Evolutionary conservation across 306 rosid species (phyloP).

Genomic region (Casuarina cunninghamiana): DNA sequence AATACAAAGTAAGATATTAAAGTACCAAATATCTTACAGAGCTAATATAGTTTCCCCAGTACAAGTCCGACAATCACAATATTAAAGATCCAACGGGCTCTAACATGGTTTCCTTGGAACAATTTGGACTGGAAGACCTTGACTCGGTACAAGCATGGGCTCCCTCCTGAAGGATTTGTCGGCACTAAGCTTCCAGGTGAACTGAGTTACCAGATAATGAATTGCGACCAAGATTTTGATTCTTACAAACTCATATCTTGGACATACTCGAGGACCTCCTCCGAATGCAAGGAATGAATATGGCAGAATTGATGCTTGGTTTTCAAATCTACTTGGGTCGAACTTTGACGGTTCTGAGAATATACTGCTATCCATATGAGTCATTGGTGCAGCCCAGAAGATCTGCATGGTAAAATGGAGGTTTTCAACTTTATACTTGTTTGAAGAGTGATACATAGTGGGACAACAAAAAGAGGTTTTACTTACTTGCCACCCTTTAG

Average conservation of each 20-base stretch:
- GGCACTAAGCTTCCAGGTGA: constrained; percentile 67
- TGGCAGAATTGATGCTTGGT: constrained; percentile 56
- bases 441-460: not conserved
- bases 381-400: constrained; percentile 68
- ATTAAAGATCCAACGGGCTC: not conserved
- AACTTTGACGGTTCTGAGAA: constrained; percentile 67
- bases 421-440: not conserved
- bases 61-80: not conserved
- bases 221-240: constrained; percentile 61
- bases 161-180: constrained; percentile 57
- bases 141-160: constrained; percentile 55
- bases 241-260: constrained; percentile 68
- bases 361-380: constrained; percentile 62
- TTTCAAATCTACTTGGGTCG: constrained; percentile 72
- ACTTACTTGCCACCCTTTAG: constrained; percentile 90
- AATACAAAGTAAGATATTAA: not conserved
- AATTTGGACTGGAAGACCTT: constrained; percentile 56
- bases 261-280: constrained; percentile 71
- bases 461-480: constrained; percentile 4
- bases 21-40: not conserved
- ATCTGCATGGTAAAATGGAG: constrained; percentile 35
- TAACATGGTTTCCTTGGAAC: constrained; percentile 38
- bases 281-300: constrained; percentile 65
- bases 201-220: constrained; percentile 62
- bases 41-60: not conserved